Evolutionary conservation across 371 early-diverging fungal genomes (phyloP).

Genomic region (Neoconidiobolus thromboides): DNA sequence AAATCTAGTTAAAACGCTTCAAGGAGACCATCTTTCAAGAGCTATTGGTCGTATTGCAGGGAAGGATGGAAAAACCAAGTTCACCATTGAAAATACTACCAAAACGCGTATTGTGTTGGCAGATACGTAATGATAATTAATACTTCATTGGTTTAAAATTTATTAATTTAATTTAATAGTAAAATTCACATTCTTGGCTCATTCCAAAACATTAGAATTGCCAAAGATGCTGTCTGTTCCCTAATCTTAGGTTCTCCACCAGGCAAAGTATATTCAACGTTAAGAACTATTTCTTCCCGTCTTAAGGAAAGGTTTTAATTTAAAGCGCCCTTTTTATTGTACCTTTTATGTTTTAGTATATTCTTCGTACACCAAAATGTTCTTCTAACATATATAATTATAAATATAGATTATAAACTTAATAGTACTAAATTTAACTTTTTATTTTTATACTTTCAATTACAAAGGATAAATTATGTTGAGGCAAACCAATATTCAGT

Average conservation of each 20-base stretch:
- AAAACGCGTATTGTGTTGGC: constrained; percentile 95
- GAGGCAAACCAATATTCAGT: too few relatives aligned
- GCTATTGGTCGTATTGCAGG: constrained; percentile 99
- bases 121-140: constrained; percentile 50
- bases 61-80: constrained; percentile 94
- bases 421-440: too few relatives aligned
- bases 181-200: constrained; percentile 95
- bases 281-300: constrained; percentile 70
- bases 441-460: too few relatives aligned
- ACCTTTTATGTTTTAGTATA: too few relatives aligned
- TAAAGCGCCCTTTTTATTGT: too few relatives aligned
- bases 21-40: constrained; percentile 90
- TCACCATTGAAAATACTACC: constrained; percentile 91
- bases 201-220: constrained; percentile 93
- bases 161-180: constrained; percentile 12
- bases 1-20: constrained; percentile 67
- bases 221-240: constrained; percentile 85
- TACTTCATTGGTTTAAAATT: neutral
- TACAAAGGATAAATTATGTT: too few relatives aligned
- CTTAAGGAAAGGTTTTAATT: constrained; percentile 83
- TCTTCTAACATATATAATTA: too few relatives aligned
- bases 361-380: too few relatives aligned
- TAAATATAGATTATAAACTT: too few relatives aligned
- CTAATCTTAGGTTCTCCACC: constrained; percentile 96
- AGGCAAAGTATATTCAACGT: constrained; percentile 88